Conservation (phyloP, 257 asterid species). For the Fraxinus quadrangulata region DNA sequence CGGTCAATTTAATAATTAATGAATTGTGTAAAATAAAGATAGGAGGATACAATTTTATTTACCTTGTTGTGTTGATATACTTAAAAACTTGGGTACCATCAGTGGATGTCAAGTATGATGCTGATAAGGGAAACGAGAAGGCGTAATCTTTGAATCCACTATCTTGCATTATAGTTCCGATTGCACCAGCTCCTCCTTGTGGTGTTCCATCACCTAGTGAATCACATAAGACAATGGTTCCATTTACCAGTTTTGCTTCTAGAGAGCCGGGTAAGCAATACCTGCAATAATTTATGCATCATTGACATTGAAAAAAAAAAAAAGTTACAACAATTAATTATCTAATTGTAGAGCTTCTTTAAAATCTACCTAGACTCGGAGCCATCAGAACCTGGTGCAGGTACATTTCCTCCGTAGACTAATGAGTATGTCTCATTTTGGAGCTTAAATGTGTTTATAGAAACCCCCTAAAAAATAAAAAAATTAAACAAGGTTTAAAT, state of each 20-base stretch:
- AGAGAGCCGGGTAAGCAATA: slow-evolving; percentile 38
- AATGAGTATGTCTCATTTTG: slow-evolving; percentile 26
- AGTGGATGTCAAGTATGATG: slow-evolving; percentile 36
- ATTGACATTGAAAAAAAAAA: background rate
- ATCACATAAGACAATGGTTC: slow-evolving; percentile 58
- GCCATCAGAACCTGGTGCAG: slow-evolving; percentile 34
- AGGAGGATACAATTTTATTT: background rate
- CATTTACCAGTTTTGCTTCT: slow-evolving; percentile 41
- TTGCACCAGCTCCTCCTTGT: slow-evolving; percentile 37
- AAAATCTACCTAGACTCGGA: slow-evolving; percentile 40
- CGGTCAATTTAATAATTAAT: too few relatives aligned
- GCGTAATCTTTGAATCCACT: slow-evolving; percentile 39
- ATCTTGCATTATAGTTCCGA: slow-evolving; percentile 48
- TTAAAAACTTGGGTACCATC: slow-evolving; percentile 38
- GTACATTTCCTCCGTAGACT: slow-evolving; percentile 43
- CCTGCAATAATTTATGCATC: slow-evolving; percentile 29
- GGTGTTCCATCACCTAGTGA: slow-evolving; percentile 21
- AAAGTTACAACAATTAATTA: too few relatives aligned
- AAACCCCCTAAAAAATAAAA: slow-evolving; percentile 26
- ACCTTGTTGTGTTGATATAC: slow-evolving; percentile 54
- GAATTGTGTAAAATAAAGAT: background rate
- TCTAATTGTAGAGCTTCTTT: too few relatives aligned
- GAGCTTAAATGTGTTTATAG: slow-evolving; percentile 34
- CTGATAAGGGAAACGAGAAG: slow-evolving; percentile 51
- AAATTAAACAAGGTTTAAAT: background rate